Base-by-base conservation (phyloP, 192 early-diverging fungal genomes). In the Coemansia sp. region DNA sequence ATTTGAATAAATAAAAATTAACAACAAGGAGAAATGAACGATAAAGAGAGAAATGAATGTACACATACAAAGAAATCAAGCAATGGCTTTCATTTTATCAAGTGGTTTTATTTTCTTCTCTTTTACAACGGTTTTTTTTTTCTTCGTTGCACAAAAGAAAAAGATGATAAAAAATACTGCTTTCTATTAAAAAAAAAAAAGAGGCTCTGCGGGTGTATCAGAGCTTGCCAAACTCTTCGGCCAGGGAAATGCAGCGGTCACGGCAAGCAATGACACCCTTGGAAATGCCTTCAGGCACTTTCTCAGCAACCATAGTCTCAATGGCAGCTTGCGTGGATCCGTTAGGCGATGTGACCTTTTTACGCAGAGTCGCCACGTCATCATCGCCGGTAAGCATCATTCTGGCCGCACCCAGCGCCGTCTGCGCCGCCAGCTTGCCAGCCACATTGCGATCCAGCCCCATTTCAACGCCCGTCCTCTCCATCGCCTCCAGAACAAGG, bases 301-400 rank as follows among this genome's bases (percentile, higher is more conserved):
- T 18, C 8, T 73, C 84, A 8, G 76, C 87, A 68, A 93, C 90
- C 75, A 96, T 85, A 6, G 84, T 79, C 68, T 92, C 87, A 61
- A 98, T 85, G 10, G 90, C 96, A 0, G 96, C 96, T 51, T 94
- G 91, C 12, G 96, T 98, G 33, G 96, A 96, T 16, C 96, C 96
- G 44, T 95, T 90, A 8, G 96, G 96, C 20, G 87, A 89, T 2
- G 95, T 98, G 46, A 98, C 95, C 73, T 95, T 96, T n/a, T 85
- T 58, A 30, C 96, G 81, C 38, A 98, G 75, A 30, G 91, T 89
- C 41, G 89, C 89, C 5, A 89, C 75, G 63, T 93, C 92, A 45
- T 90, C 86, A 0, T 78, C 73, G 30, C 89, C 86, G 4, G 84
- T 78, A 30, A 92, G 82, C 14, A 92, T 86, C 93, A 95, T 98